These are phyloP conservation scores for Saraca asoca DNA, from an alignment of 331 rosid genomes.

Conservation along the genomic window DNA sequence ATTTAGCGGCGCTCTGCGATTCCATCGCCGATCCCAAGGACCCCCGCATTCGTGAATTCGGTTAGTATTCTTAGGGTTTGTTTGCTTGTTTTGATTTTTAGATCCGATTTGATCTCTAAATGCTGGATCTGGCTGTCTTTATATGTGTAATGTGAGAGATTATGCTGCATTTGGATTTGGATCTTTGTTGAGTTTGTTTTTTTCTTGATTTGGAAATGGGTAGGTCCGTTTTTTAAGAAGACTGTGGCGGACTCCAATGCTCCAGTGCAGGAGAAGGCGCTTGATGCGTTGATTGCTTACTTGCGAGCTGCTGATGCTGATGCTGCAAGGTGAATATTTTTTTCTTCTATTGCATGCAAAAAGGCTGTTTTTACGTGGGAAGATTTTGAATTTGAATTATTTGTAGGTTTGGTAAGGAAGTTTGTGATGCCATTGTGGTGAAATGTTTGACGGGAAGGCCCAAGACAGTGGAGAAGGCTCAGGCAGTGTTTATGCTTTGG, in stretches of 20 bases:
- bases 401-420: conserved; percentile 82
- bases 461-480: conserved; percentile 98
- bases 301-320: conserved; percentile 96
- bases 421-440: conserved; percentile 84
- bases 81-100: neutral
- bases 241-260: conserved; percentile 91
- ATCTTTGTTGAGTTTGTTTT: conserved; percentile 36
- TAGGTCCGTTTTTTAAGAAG: conserved; percentile 78
- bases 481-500: conserved; percentile 92
- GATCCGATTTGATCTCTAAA: conserved; percentile 33
- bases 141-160: conserved; percentile 6
- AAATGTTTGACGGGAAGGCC: conserved; percentile 98
- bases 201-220: conserved; percentile 29
- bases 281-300: conserved; percentile 87
- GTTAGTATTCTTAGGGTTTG: conserved; percentile 54
- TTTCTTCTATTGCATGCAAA: neutral
- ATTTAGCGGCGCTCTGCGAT: conserved; percentile 83
- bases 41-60: conserved; percentile 90
- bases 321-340: conserved; percentile 69
- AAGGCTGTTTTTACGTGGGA: neutral
- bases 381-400: conserved; percentile 23
- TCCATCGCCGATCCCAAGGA: conserved; percentile 97
- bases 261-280: conserved; percentile 97
- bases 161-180: conserved; percentile 43
- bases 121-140: conserved; percentile 39